A percentile compares a stretch with the other conserved stretches of the same genome.
phyloP scores from a whole-genome alignment of 1,284 basidiomycete species.

The Cutaneotrichosporon sp. region DNA sequence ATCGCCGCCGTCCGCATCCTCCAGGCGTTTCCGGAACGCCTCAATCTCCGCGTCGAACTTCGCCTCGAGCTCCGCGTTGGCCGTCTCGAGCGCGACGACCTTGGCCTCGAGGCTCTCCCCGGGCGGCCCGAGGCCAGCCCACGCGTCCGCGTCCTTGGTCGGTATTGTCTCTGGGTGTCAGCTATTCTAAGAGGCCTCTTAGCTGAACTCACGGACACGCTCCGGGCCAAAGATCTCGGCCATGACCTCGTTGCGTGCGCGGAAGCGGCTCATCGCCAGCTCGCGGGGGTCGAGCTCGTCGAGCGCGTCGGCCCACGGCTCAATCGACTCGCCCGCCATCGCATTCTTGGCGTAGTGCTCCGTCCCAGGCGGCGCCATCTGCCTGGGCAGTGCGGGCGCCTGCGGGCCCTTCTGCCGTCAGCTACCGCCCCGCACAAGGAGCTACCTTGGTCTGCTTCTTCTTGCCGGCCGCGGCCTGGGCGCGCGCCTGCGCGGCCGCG shows the following conservation, averaged over 20 bases:
- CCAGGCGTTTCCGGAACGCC: constrained; percentile 25
- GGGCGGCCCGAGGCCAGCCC: constrained; percentile 41
- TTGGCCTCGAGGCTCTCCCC: constrained; percentile 44
- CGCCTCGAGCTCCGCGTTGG: constrained; percentile 43
- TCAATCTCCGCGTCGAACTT: constrained; percentile 31
- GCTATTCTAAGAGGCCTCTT: neutral
- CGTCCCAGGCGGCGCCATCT: constrained; percentile 8
- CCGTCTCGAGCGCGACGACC: constrained; percentile 41
- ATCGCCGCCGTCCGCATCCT: constrained; percentile 9
- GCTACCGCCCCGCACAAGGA: neutral
- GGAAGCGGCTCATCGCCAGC: constrained; percentile 46
- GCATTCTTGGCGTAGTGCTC: constrained; percentile 42
- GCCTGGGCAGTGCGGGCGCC: neutral
- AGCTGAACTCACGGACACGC: constrained; percentile 39
- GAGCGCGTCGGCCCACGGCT: constrained; percentile 49
- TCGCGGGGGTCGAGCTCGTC: constrained; percentile 50
- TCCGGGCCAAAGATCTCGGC: constrained; percentile 49
- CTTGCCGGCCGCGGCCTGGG: constrained; percentile 3
- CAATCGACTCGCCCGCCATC: constrained; percentile 22
- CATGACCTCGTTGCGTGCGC: constrained; percentile 46
- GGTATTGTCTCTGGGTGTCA: constrained; percentile 19
- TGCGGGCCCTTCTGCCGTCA: neutral
- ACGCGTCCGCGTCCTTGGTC: constrained; percentile 30
- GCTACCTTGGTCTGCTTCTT: constrained; percentile 15
- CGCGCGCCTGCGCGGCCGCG: constrained; percentile 7